These are phyloP conservation scores for Cordyceps farinosa DNA, from an alignment of 2,329 filamentous ascomycete species.

Conservation along the genomic window DNA sequence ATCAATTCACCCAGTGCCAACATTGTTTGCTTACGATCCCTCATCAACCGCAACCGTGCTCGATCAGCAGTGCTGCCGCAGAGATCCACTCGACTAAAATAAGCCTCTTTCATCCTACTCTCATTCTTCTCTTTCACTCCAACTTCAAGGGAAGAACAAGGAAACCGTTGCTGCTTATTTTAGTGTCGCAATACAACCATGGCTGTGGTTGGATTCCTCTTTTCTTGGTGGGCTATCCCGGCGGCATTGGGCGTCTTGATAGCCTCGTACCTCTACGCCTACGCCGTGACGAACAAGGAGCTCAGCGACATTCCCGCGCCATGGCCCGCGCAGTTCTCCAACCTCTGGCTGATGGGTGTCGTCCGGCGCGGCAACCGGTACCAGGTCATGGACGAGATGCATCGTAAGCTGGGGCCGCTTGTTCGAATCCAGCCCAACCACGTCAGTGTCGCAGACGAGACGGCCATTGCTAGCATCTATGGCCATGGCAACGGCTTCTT, in stretches of 20 bases:
- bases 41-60: background rate
- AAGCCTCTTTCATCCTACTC: background rate
- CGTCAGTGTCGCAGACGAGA: constrained; percentile 74
- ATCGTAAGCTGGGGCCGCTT: constrained; percentile 73
- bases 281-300: constrained; percentile 50
- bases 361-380: constrained; percentile 64
- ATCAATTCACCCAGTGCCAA: background rate
- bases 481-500: constrained; percentile 75
- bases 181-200: constrained; percentile 20
- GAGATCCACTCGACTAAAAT: constrained; percentile 4
- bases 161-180: background rate
- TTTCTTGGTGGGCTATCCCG: constrained; percentile 46
- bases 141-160: background rate
- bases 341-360: constrained; percentile 73
- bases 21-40: background rate
- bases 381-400: constrained; percentile 62
- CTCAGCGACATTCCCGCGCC: constrained; percentile 59
- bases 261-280: constrained; percentile 56
- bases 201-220: constrained; percentile 28
- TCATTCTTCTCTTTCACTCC: background rate
- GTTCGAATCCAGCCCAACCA: constrained; percentile 83
- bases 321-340: constrained; percentile 63
- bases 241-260: constrained; percentile 46
- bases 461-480: constrained; percentile 73
- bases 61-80: background rate